These are phyloP conservation scores for Fusarium palustre DNA, from an alignment of 2,329 filamentous ascomycete genomes.

Conservation along the genomic window DNA sequence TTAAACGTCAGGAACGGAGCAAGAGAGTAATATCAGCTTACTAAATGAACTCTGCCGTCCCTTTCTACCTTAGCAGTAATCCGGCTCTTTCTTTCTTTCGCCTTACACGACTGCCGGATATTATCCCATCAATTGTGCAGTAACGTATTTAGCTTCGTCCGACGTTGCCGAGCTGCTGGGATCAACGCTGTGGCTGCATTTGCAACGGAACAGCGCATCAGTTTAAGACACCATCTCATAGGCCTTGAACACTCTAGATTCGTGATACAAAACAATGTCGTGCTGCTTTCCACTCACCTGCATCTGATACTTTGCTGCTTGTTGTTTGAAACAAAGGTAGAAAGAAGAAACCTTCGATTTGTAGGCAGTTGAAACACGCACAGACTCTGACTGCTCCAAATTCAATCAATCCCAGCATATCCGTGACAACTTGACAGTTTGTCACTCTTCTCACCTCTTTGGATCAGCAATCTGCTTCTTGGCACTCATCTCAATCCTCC, in stretches of 20 bases:
- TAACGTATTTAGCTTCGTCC: neutral
- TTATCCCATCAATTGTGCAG: neutral
- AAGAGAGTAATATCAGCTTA: neutral
- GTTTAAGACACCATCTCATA: neutral
- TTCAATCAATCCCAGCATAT: neutral
- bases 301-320: neutral
- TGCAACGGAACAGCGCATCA: neutral
- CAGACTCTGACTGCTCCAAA: neutral
- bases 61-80: neutral
- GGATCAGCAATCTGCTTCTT: slow-evolving; percentile 20
- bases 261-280: neutral
- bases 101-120: neutral
- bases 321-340: neutral
- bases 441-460: slow-evolving; percentile 12
- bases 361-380: neutral
- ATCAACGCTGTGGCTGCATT: slow-evolving; percentile 8
- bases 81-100: slow-evolving; percentile 1
- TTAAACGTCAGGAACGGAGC: slow-evolving; percentile 3
- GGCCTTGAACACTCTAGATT: neutral
- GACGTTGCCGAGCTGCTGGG: slow-evolving; percentile 23
- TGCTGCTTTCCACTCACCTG: neutral
- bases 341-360: neutral
- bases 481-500: slow-evolving; percentile 22
- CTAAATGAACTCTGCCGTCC: slow-evolving; percentile 13
- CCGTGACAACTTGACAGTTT: neutral